Evolutionary conservation across 805 yeast genomes (phyloP).

Genomic region (Candida parachauliodes): DNA sequence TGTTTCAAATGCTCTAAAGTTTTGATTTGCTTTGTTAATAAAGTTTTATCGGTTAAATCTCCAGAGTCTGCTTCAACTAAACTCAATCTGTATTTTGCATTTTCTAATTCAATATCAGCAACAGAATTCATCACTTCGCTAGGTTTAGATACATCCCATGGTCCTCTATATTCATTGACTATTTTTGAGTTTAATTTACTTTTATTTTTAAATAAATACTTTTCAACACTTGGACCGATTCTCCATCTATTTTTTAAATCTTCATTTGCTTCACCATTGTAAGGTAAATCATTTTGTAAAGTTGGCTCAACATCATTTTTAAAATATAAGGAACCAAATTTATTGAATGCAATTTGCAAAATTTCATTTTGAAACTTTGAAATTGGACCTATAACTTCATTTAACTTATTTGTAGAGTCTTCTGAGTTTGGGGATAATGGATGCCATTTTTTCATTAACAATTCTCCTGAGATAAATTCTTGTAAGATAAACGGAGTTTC

Average conservation of each 20-base stretch:
- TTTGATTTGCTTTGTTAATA: slow-evolving; percentile 47
- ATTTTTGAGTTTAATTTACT: slow-evolving; percentile 47
- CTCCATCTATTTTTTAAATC: slow-evolving; percentile 69
- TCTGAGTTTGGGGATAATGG: slow-evolving; percentile 61
- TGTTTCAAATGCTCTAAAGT: slow-evolving; percentile 59
- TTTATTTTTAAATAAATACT: slow-evolving; percentile 71
- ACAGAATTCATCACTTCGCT: slow-evolving; percentile 60
- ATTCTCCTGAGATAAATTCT: slow-evolving; percentile 76
- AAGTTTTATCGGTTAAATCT: slow-evolving; percentile 38
- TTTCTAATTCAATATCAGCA: slow-evolving; percentile 65
- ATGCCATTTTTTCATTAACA: slow-evolving; percentile 87
- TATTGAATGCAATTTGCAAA: slow-evolving; percentile 57
- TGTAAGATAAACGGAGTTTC: slow-evolving; percentile 74
- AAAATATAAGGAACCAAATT: slow-evolving; percentile 81
- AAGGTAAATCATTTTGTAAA: slow-evolving; percentile 43
- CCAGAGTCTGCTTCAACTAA: slow-evolving; percentile 52
- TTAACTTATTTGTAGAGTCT: slow-evolving; percentile 46
- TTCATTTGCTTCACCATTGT: slow-evolving; percentile 59
- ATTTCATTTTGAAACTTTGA: slow-evolving; percentile 61
- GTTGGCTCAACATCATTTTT: slow-evolving; percentile 56
- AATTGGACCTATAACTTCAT: slow-evolving; percentile 66
- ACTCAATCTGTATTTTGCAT: slow-evolving; percentile 50
- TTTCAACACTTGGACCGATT: slow-evolving; percentile 86
- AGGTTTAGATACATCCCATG: slow-evolving; percentile 64
- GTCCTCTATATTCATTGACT: slow-evolving; percentile 61